Conservation (phyloP, 257 asterid species). For the Apocynum venetum region DNA sequence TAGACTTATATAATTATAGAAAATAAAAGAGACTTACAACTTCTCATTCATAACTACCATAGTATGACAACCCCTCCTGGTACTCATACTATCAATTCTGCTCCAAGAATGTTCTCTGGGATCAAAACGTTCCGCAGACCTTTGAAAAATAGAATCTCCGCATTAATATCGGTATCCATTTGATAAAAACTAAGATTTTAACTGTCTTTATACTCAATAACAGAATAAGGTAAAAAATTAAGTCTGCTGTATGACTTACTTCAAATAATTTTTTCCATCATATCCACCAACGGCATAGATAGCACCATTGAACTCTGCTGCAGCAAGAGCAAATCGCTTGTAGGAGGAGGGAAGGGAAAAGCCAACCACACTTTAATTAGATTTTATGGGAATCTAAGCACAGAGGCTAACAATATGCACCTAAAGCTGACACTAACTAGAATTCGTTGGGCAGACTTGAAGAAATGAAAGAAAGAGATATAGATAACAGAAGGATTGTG, state of each 20-base stretch:
- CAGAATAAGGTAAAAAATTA: background rate
- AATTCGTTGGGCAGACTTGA: background rate
- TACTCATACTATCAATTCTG: constrained; percentile 51
- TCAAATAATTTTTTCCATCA: constrained; percentile 57
- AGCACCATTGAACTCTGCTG: constrained; percentile 72
- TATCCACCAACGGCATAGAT: constrained; percentile 82
- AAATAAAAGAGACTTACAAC: constrained; percentile 41
- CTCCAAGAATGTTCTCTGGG: constrained; percentile 86
- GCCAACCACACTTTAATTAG: background rate
- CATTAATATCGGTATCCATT: background rate
- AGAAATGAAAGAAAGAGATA: background rate
- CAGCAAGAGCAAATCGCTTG: constrained; percentile 80
- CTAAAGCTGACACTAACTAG: background rate
- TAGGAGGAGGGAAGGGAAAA: background rate
- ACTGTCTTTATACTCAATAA: background rate
- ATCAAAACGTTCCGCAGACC: constrained; percentile 88
- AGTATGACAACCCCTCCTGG: constrained; percentile 62
- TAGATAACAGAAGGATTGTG: background rate
- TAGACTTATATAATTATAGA: background rate
- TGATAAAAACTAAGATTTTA: background rate
- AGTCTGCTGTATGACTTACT: constrained; percentile 37
- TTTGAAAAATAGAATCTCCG: constrained; percentile 14
- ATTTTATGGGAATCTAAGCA: background rate
- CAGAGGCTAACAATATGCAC: background rate
- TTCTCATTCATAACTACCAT: constrained; percentile 62